A percentile compares a stretch with the other conserved stretches of the same genome.
These are phyloP conservation scores for Trichoderma asperellum DNA, from an alignment of 2,329 filamentous ascomycete species.

Conservation along the genomic window DNA sequence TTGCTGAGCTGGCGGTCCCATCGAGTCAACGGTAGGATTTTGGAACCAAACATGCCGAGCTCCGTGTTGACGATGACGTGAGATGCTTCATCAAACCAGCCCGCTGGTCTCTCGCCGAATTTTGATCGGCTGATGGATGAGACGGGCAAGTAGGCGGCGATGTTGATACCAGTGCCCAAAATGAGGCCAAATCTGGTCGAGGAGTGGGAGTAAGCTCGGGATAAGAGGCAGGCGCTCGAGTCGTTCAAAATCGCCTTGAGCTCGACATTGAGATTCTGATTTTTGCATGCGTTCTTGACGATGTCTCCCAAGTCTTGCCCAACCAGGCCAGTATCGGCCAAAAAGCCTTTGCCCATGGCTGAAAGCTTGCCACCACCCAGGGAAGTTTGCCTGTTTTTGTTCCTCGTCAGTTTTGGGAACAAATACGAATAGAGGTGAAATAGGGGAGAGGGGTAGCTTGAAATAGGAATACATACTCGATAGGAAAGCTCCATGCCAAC, in stretches of 20 bases:
- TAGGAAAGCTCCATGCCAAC: constrained; percentile 71
- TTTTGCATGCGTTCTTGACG: constrained; percentile 58
- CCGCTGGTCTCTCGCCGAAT: constrained; percentile 58
- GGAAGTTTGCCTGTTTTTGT: constrained; percentile 61
- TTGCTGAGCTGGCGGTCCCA: constrained; percentile 62
- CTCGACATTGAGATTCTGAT: constrained; percentile 56
- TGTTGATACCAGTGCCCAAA: constrained; percentile 69
- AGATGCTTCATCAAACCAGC: constrained; percentile 61
- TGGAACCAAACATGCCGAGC: constrained; percentile 67
- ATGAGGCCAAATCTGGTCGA: constrained; percentile 67
- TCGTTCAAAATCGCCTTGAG: constrained; percentile 69
- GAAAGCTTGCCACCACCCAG: constrained; percentile 61
- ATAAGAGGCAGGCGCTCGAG: constrained; percentile 67
- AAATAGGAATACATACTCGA: constrained; percentile 58
- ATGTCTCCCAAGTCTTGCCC: constrained; percentile 64
- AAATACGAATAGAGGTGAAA: neutral
- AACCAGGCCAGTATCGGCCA: constrained; percentile 59
- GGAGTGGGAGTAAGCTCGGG: constrained; percentile 62
- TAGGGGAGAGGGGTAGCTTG: neutral
- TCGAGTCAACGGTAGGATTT: constrained; percentile 61
- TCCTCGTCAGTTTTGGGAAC: constrained; percentile 4
- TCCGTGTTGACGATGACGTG: constrained; percentile 71
- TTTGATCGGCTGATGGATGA: constrained; percentile 58
- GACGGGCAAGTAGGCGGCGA: constrained; percentile 66
- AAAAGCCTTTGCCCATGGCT: constrained; percentile 69